These are phyloP conservation scores for Blastocrithidia nonstop DNA, from an alignment of 208 protist species.

Conservation along the genomic window DNA sequence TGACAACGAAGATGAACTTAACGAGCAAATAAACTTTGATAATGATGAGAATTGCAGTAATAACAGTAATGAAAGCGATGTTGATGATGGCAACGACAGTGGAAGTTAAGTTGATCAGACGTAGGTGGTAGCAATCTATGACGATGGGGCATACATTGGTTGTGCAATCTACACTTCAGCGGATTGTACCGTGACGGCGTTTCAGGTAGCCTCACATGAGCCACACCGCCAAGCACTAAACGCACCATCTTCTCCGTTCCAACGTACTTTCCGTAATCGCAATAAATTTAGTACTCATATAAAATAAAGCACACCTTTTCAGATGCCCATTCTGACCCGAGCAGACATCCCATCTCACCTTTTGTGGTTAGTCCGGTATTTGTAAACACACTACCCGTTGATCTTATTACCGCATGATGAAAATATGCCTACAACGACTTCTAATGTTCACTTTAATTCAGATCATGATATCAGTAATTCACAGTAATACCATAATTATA, in stretches of 20 bases:
- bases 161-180: slow-evolving; percentile 17
- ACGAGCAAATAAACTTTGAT: too few species aligned
- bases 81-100: too few species aligned
- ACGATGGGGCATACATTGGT: slow-evolving; percentile 11
- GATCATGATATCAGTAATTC: too few species aligned
- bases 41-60: too few species aligned
- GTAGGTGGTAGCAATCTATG: slow-evolving; percentile 9
- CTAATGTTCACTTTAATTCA: too few species aligned
- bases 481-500: too few species aligned
- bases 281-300: neutral
- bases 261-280: neutral
- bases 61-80: too few species aligned
- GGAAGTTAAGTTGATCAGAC: too few species aligned
- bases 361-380: slow-evolving; percentile 30
- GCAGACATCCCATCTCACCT: slow-evolving; percentile 27
- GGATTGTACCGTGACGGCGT: slow-evolving; percentile 32
- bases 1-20: too few species aligned
- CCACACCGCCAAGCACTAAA: too few species aligned
- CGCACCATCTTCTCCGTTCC: too few species aligned
- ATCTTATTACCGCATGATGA: slow-evolving; percentile 27
- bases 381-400: slow-evolving; percentile 17
- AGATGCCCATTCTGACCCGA: slow-evolving; percentile 9
- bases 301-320: neutral
- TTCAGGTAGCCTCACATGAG: slow-evolving; percentile 25
- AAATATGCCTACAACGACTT: too few species aligned